Evolutionary conservation across 2,329 filamentous ascomycete genomes (phyloP).

Genomic region (Xylaria sp.): DNA sequence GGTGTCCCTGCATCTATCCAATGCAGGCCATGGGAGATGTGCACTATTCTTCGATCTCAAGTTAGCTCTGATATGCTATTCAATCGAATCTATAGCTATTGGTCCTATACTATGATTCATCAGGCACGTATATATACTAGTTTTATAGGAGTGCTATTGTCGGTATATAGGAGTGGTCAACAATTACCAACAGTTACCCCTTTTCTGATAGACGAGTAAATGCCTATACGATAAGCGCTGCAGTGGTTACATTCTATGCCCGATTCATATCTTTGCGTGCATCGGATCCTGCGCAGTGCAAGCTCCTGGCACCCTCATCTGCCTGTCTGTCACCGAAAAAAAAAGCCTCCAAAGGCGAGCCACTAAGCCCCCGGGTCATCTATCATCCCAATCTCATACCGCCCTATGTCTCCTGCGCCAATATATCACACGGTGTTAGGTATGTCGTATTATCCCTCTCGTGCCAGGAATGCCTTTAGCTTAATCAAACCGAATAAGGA

Average conservation of each 20-base stretch:
- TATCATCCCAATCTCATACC: not conserved
- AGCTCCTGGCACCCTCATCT: not conserved
- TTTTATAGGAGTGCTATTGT: not conserved
- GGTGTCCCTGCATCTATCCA: conserved; percentile 8
- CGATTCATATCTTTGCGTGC: not conserved
- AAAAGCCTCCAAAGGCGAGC: conserved; percentile 1
- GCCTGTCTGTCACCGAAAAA: conserved; percentile 27
- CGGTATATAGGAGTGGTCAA: not conserved
- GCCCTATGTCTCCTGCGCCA: not conserved
- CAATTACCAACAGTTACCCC: not conserved
- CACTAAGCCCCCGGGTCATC: not conserved
- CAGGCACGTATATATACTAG: not conserved
- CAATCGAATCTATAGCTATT: not conserved
- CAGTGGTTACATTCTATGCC: conserved; percentile 19
- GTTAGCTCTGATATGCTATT: not conserved
- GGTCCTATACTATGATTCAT: not conserved
- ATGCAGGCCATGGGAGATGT: not conserved
- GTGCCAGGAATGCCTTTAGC: not conserved
- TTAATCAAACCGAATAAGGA: conserved; percentile 1
- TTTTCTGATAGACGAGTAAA: not conserved
- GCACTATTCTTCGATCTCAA: not conserved
- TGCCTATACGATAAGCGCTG: conserved; percentile 16
- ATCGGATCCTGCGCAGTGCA: conserved; percentile 12
- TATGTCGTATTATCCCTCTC: not conserved
- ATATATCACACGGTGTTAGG: not conserved